Evolutionary conservation across 108 stramenopile genomes (phyloP).

Genomic region (Licmophora abbreviata): DNA sequence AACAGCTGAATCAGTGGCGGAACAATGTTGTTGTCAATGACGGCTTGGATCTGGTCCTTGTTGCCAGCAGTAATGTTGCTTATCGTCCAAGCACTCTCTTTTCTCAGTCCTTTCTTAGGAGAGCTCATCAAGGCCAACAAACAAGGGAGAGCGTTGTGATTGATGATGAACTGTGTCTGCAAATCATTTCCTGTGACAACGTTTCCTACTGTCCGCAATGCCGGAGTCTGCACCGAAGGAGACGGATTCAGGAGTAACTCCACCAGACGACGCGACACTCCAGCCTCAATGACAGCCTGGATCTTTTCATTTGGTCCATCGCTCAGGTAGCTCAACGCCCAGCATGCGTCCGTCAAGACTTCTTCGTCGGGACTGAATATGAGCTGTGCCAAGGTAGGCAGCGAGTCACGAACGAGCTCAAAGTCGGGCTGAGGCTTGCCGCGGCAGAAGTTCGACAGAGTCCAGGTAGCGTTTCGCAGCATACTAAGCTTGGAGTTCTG

Average conservation of each 20-base stretch:
- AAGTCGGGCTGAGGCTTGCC: slow-evolving; percentile 98
- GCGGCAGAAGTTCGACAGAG: slow-evolving; percentile 97
- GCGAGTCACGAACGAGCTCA: slow-evolving; percentile 82
- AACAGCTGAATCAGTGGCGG: slow-evolving; percentile 92
- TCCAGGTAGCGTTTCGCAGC: slow-evolving; percentile 99
- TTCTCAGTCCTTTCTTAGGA: slow-evolving; percentile 97
- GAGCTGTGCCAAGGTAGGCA: slow-evolving; percentile 90
- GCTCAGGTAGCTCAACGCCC: slow-evolving; percentile 93
- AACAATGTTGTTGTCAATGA: slow-evolving; percentile 92
- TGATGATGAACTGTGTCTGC: slow-evolving; percentile 95
- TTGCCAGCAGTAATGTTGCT: slow-evolving; percentile 98
- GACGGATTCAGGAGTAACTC: slow-evolving; percentile 90
- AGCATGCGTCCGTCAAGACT: slow-evolving; percentile 98
- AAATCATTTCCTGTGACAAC: slow-evolving; percentile 96
- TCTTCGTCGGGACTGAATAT: slow-evolving; percentile 95
- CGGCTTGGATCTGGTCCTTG: slow-evolving; percentile 97
- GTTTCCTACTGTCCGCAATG: slow-evolving; percentile 96
- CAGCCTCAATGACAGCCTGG: slow-evolving; percentile 98
- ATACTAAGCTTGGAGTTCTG: slow-evolving; percentile 89
- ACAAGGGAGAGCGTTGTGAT: slow-evolving; percentile 90
- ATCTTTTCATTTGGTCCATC: slow-evolving; percentile 98
- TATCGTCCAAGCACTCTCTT: slow-evolving; percentile 99
- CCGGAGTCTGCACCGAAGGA: slow-evolving; percentile 95
- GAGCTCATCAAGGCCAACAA: slow-evolving; percentile 83
- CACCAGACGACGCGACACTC: slow-evolving; percentile 89